Evolutionary conservation across 768 basidiomycete genomes (phyloP), one percentile per base, ranked within the genome.

Genomic region (Tulasnella sp.): DNA sequence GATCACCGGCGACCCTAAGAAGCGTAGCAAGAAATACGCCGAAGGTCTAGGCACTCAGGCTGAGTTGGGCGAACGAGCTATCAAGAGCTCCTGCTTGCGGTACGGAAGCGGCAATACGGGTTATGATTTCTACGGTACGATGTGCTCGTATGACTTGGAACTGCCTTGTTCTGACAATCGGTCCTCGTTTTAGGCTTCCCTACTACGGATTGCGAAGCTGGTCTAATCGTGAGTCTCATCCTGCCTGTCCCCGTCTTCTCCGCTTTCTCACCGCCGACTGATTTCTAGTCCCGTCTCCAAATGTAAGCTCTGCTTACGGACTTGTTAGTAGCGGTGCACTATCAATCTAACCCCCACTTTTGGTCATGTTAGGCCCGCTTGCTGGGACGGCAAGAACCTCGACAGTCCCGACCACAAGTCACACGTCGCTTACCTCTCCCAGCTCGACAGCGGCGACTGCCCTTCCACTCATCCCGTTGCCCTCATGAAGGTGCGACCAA

Each of bases 161-260:
- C 40, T 7, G 40, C 7, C 2, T 19, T 22, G 2, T 26, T n/a
- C 6, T 8, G 22, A 26, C 74, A 2, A 79, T 79, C 17, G 81
- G 79, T 66, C 78, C 4, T 79, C 67, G 79, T 78, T 77, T 26
- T 70, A 70, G 83, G 83, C 5, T 84, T 84, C 76, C 83, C 83
- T 1, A 80, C 77, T 32, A 83, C 82, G 3, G 79, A 83, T 71
- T 84, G 83, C 71, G 82, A 83, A 72, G 79, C 81, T 59, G 75
- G 83, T 1, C 78, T 83, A 29, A 82, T 82, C 47, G 79, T 80
- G 47, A 81, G 82, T 26, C 35, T 40, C 37, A 14, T 29, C 17
- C 47, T 65, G 34, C 39, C 26, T n/a, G 52, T 65, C 6, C 35
- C 1, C 19, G 36, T 26, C 72, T 29, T 5, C 35, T 26, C 17